These are phyloP conservation scores for Polytolypa hystricis DNA, from an alignment of 2,329 filamentous ascomycete genomes.

Conservation along the genomic window DNA sequence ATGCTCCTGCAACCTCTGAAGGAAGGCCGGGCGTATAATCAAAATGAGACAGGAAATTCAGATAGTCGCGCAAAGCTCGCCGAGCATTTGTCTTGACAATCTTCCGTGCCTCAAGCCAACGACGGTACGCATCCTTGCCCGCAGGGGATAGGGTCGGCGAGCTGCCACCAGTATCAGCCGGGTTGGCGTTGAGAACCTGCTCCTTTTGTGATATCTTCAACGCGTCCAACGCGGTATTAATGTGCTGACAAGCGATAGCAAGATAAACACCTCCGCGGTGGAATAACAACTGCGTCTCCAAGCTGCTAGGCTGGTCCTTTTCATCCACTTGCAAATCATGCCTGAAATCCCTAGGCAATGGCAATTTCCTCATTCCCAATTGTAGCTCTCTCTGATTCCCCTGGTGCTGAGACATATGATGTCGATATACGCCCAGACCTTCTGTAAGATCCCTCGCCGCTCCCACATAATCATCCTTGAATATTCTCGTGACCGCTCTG, in stretches of 20 bases:
- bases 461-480: constrained; percentile 62
- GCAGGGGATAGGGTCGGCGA: constrained; percentile 27
- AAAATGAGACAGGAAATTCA: constrained; percentile 59
- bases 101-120: constrained; percentile 52
- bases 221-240: constrained; percentile 46
- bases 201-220: constrained; percentile 17
- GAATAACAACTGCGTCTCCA: constrained; percentile 65
- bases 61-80: constrained; percentile 63
- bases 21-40: constrained; percentile 68
- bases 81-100: constrained; percentile 64
- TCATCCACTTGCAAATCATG: constrained; percentile 44
- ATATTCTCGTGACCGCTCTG: constrained; percentile 60
- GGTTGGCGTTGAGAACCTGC: constrained; percentile 1
- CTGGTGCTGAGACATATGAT: constrained; percentile 43
- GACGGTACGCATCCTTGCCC: constrained; percentile 38
- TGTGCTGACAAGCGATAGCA: constrained; percentile 56
- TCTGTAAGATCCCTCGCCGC: constrained; percentile 60
- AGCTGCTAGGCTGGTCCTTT: constrained; percentile 60
- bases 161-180: constrained; percentile 16
- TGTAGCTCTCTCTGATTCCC: constrained; percentile 42
- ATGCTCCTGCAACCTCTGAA: constrained; percentile 41
- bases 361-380: constrained; percentile 28
- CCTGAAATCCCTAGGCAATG: constrained; percentile 33
- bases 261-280: constrained; percentile 64
- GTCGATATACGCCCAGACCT: constrained; percentile 48